A percentile compares a stretch with the other conserved stretches of the same genome.
phyloP scores from a whole-genome alignment of 805 yeast genomes.

The Ogataea trehaloabstinens region DNA sequence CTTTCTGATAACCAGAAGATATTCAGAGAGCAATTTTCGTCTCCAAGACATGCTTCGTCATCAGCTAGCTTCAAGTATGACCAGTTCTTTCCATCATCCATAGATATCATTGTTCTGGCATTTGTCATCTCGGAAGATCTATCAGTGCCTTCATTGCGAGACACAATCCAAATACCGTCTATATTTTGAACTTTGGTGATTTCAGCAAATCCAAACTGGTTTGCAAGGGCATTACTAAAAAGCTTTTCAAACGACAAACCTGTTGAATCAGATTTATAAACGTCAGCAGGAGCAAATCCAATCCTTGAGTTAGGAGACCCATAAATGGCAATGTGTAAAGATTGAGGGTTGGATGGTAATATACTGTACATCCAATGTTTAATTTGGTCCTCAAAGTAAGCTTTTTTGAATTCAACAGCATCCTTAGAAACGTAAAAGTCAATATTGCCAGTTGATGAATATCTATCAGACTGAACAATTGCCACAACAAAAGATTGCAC shows the following conservation, averaged over 20 bases:
- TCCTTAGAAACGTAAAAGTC: conserved; percentile 47
- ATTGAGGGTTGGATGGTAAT: conserved; percentile 39
- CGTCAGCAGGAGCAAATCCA: conserved; percentile 26
- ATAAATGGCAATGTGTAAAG: conserved; percentile 41
- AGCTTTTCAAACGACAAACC: conserved; percentile 52
- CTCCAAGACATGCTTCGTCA: conserved; percentile 42
- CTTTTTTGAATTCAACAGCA: conserved; percentile 37
- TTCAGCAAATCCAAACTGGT: conserved; percentile 36
- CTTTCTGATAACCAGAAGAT: conserved; percentile 32
- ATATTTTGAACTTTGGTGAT: conserved; percentile 46
- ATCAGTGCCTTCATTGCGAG: conserved; percentile 18
- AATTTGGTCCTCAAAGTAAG: conserved; percentile 39
- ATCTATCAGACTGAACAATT: conserved; percentile 43
- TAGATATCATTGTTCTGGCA: conserved; percentile 39
- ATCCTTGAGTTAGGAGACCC: conserved; percentile 18
- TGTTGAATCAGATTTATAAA: conserved; percentile 55
- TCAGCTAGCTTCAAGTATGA: conserved; percentile 42
- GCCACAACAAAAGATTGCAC: conserved; percentile 42
- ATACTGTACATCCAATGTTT: conserved; percentile 37
- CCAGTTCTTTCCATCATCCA: conserved; percentile 58
- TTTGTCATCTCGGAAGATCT: conserved; percentile 28
- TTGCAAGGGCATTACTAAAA: conserved; percentile 39
- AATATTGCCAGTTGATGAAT: conserved; percentile 35
- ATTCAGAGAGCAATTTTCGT: conserved; percentile 50
- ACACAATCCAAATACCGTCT: conserved; percentile 62